These are phyloP conservation scores for Boletus tylopilopsis DNA, from an alignment of 768 basidiomycete species.

Conservation along the genomic window DNA sequence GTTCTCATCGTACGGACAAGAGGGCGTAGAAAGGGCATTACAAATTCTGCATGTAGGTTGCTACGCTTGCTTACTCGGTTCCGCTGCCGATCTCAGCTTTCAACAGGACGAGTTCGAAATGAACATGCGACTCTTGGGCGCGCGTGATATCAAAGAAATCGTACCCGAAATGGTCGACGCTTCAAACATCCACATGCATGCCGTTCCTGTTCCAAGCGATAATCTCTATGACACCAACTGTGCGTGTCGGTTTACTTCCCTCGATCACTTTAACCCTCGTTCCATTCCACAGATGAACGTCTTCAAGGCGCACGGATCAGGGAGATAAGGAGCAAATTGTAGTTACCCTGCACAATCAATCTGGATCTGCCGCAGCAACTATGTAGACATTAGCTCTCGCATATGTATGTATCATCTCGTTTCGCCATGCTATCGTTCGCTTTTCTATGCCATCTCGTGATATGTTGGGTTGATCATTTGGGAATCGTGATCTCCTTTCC, in stretches of 20 bases:
- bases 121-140: slow-evolving; percentile 93
- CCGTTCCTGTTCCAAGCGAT: slow-evolving; percentile 66
- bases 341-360: slow-evolving; percentile 4
- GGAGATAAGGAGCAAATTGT: slow-evolving; percentile 39
- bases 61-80: not conserved
- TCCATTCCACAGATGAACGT: slow-evolving; percentile 36
- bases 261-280: not conserved
- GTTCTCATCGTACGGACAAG: slow-evolving; percentile 83
- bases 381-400: not conserved
- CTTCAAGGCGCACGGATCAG: slow-evolving; percentile 42
- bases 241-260: slow-evolving; percentile 39
- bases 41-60: slow-evolving; percentile 66
- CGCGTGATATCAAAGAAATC: slow-evolving; percentile 72
- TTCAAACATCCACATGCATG: slow-evolving; percentile 60
- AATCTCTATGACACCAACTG: slow-evolving; percentile 79
- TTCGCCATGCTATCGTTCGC: not conserved
- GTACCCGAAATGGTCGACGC: slow-evolving; percentile 90
- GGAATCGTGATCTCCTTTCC: not conserved
- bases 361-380: not conserved
- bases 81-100: not conserved
- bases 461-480: not conserved
- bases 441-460: not conserved
- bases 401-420: not conserved
- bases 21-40: slow-evolving; percentile 81
- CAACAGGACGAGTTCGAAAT: slow-evolving; percentile 94